Evolutionary conservation across 495 filamentous ascomycete species (phyloP).

Genomic region (Lepidopterella palustris): DNA sequence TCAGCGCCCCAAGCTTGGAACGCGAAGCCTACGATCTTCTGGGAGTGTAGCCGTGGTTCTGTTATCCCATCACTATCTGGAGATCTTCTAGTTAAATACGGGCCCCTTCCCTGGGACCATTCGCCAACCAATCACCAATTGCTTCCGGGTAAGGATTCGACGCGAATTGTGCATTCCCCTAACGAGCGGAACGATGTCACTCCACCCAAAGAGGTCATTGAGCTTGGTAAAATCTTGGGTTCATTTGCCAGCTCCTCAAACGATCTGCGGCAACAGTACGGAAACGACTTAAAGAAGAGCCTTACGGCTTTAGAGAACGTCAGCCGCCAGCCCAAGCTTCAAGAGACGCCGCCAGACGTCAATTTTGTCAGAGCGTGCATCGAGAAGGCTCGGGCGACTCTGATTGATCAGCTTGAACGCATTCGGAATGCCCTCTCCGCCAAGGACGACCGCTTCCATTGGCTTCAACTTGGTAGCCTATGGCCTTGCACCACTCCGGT

Average conservation of each 20-base stretch:
- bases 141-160: neutral
- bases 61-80: neutral
- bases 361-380: neutral
- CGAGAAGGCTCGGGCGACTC: neutral
- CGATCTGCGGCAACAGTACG: constrained; percentile 6
- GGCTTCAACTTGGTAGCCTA: constrained; percentile 45
- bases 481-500: constrained; percentile 49
- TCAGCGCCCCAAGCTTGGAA: neutral
- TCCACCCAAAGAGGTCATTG: neutral
- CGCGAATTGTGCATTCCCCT: neutral
- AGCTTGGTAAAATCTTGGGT: constrained; percentile 1
- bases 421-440: constrained; percentile 8
- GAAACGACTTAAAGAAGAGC: constrained; percentile 1
- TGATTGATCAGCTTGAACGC: neutral
- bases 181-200: neutral
- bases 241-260: neutral
- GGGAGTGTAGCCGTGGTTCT: neutral
- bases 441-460: constrained; percentile 24
- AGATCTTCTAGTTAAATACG: neutral
- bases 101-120: constrained; percentile 1
- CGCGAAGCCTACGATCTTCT: neutral
- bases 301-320: constrained; percentile 3
- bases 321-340: neutral
- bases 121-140: neutral
- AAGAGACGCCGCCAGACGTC: neutral